These are phyloP conservation scores for Trichosanthes truncata DNA, from an alignment of 306 rosid species.

Conservation along the genomic window DNA sequence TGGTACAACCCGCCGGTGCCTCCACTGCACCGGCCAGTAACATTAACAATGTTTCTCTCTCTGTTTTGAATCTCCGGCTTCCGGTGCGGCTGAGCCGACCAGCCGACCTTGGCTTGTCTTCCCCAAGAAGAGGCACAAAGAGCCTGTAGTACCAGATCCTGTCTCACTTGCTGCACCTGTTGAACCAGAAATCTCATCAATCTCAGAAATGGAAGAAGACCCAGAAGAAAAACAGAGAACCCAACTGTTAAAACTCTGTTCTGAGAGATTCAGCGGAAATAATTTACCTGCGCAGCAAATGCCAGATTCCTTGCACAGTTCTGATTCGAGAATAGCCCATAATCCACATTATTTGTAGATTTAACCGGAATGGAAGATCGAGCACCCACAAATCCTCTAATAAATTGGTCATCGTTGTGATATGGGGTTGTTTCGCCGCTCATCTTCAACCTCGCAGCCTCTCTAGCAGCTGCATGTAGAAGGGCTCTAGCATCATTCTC, in stretches of 20 bases:
- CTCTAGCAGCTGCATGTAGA: slow-evolving; percentile 53
- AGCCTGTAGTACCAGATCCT: slow-evolving; percentile 21
- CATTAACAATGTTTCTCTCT: slow-evolving; percentile 20
- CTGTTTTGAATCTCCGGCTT: slow-evolving; percentile 30
- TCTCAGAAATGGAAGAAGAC: neutral
- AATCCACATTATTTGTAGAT: neutral
- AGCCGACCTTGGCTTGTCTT: slow-evolving; percentile 25
- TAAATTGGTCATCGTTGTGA: neutral
- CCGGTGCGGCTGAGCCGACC: slow-evolving; percentile 33
- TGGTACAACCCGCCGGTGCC: slow-evolving; percentile 11
- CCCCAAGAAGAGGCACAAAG: slow-evolving; percentile 31
- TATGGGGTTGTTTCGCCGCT: slow-evolving; percentile 11
- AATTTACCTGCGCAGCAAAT: slow-evolving; percentile 19
- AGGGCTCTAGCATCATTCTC: slow-evolving; percentile 52
- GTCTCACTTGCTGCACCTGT: slow-evolving; percentile 24
- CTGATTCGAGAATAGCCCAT: slow-evolving; percentile 21
- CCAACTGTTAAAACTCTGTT: neutral
- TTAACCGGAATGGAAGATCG: slow-evolving; percentile 3
- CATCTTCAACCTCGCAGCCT: slow-evolving; percentile 50
- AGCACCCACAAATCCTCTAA: slow-evolving; percentile 21
- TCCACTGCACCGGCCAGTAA: slow-evolving; percentile 18
- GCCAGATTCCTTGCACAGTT: slow-evolving; percentile 13
- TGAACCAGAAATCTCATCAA: neutral
- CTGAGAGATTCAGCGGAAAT: neutral
- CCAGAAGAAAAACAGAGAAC: neutral